Percentiles rank a stretch among this genome's conserved stretches.
Evolutionary conservation across 1,284 basidiomycete species (phyloP).

Genomic region (Sporisorium scitamineum): DNA sequence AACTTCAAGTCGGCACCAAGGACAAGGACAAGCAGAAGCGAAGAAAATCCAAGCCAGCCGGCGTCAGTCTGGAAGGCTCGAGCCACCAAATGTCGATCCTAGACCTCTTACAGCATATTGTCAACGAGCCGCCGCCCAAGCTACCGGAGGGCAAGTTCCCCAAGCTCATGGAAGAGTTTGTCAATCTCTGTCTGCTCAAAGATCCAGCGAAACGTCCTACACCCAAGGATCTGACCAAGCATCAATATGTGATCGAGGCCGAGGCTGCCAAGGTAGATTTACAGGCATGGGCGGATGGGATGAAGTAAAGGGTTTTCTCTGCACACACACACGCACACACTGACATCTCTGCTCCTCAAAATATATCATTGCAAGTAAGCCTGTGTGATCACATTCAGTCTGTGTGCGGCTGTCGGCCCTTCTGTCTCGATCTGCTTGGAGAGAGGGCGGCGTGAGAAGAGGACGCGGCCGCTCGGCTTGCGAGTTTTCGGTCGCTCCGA

Average conservation of each 20-base stretch:
- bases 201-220: slow-evolving; percentile 60
- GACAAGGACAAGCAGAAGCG: slow-evolving; percentile 64
- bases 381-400: no score
- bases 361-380: neutral
- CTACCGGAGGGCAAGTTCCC: slow-evolving; percentile 58
- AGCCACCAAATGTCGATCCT: slow-evolving; percentile 96
- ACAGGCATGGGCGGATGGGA: slow-evolving; percentile 54
- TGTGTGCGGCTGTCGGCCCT: neutral
- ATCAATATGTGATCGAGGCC: slow-evolving; percentile 54
- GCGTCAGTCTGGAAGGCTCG: slow-evolving; percentile 87
- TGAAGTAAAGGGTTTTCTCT: slow-evolving; percentile 24
- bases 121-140: slow-evolving; percentile 74
- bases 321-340: neutral
- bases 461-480: neutral
- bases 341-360: neutral
- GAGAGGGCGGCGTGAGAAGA: neutral
- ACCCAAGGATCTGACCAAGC: slow-evolving; percentile 62
- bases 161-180: slow-evolving; percentile 59
- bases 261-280: slow-evolving; percentile 51
- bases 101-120: slow-evolving; percentile 95
- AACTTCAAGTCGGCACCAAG: slow-evolving; percentile 3
- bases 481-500: neutral
- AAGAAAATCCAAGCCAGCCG: slow-evolving; percentile 72
- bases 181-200: slow-evolving; percentile 64
- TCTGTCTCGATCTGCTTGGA: neutral